phyloP scores from a whole-genome alignment of 345 rosid genomes.

The rapeseed (Brassica napus) region DNA sequence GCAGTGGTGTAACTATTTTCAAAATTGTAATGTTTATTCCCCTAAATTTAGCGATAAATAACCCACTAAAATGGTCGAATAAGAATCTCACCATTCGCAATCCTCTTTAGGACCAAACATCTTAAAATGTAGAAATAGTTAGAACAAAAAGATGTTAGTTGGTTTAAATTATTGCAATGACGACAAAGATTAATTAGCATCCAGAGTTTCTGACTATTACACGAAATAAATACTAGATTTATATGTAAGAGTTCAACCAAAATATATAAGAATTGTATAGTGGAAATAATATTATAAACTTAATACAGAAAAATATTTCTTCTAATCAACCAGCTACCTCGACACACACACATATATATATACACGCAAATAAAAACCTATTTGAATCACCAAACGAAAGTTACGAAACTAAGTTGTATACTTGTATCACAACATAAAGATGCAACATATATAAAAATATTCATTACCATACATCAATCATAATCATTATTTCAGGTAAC shows the following conservation, averaged over 20 bases:
- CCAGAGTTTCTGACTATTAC: slow-evolving; percentile 10
- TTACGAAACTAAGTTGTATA: slow-evolving; percentile 17
- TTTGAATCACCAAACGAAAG: slow-evolving; percentile 10
- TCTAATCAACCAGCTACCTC: slow-evolving; percentile 7
- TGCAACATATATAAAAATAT: slow-evolving; percentile 14
- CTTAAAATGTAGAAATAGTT: slow-evolving; percentile 15
- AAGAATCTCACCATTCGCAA: slow-evolving; percentile 19
- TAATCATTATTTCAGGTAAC: slow-evolving; percentile 4
- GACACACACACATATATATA: neutral
- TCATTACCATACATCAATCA: neutral
- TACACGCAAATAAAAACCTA: slow-evolving; percentile 16
- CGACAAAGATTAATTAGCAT: slow-evolving; percentile 38
- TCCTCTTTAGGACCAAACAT: slow-evolving; percentile 15
- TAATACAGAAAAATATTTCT: neutral
- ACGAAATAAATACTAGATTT: neutral
- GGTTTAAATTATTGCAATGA: slow-evolving; percentile 32
- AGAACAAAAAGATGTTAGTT: slow-evolving; percentile 17
- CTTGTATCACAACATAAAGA: slow-evolving; percentile 10
- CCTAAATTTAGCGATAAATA: neutral
- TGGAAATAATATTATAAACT: slow-evolving; percentile 4
- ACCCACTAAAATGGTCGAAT: slow-evolving; percentile 11
- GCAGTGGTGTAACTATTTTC: neutral
- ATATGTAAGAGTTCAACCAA: slow-evolving; percentile 15
- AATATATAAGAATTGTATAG: slow-evolving; percentile 28
- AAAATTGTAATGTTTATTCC: neutral